Evolutionary conservation across 2,329 filamentous ascomycete genomes (phyloP), one percentile per base, ranked within the genome.

Genomic region (Botryotinia calthae): DNA sequence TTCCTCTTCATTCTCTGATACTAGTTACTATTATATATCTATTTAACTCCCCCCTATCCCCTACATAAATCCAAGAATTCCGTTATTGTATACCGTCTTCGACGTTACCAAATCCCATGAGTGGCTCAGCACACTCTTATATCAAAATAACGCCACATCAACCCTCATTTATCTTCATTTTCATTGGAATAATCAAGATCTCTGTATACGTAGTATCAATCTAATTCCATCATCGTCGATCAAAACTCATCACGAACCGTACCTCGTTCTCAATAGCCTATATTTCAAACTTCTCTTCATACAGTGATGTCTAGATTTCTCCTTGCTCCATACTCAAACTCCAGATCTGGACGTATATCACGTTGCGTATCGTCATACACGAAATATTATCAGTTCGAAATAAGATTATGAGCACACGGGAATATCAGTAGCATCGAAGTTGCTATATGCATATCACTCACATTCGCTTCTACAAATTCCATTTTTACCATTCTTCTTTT

Each of bases 111-210:
- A 6, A 54, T 28, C 14, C 14, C 2, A 1, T 25, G 14, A 16
- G 25, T n/a, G 14, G 7, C 4, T 28, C 2, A 8, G 7, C 1
- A 28, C 5, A 7, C 18, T 2, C 16, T 28, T 0, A 0, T 7
- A 16, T 54, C 25, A 54, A 3, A 25, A 16, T 8, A 54, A 54
- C 14, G 14, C n/a, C 7, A 54, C 0, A 28, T 28, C 1, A 3
- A 54, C 0, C 14, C 14, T 28, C 12, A 16, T 16, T 54, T 28
- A 12, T n/a, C 51, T 8, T 28, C 6, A 2, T 54, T 28, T 54
- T 2, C 7, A 20, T 7, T 18, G 5, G 8, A 20, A 46, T 7
- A 46, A 7, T 16, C 16, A 46, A 46, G 18, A 46, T 20, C 18
- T 46, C 18, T 46, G 6, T n/a, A n/a, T n/a, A n/a, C n/a, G n/a